Evolutionary conservation across 306 rosid genomes (phyloP), one percentile per base, ranked within the genome.

Genomic region (Mimosa bimucronata): DNA sequence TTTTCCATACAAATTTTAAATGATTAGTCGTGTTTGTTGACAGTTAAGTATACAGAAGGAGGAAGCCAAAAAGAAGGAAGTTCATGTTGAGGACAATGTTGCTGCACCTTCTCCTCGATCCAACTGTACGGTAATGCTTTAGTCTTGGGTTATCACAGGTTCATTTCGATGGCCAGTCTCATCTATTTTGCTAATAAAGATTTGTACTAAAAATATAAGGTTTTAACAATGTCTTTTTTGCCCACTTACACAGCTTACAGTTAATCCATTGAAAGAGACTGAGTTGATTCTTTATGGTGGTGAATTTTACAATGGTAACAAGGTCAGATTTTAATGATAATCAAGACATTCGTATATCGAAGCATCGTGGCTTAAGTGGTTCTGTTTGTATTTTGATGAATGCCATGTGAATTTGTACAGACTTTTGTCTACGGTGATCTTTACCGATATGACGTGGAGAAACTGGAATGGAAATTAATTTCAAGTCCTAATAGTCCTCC

Each of bases 401-500:
- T 34, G 16, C 16, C 12, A 53, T 84, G 78, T 86, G 79, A 74
- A 65, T 85, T 52, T 21, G 28, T 78, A 74, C 90, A 95, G 99
- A 95, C 99, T 28, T 93, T 81, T 48, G 97, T 95, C 23, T 93
- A 95, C 9, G 93, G 99, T 15, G 98, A 93, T 84, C 88, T 93
- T 66, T 95, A 88, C 80, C 92, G 96, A 64, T 95, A 80, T 45
- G 99, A 93, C 72, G 91, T 87, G 55, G 99, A 95, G 82, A 93
- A 95, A 88, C 88, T 81, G 86, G 99, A 90, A 78, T 95, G 99
- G 99, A 95, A 91, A 83, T 53, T 89, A 62, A 79, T 95, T 87
- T 90, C 96, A 4, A 93, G 99, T 82, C 99, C 99, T 11, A 95
- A 93, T 66, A 95, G 97, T 83, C 99, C 99, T 50, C 99, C 99